A percentile compares a stretch with the other conserved stretches of the same genome.
These are phyloP conservation scores for Aechmea fasciata DNA, from an alignment of 176 grass and related monocot genomes.

Conservation along the genomic window DNA sequence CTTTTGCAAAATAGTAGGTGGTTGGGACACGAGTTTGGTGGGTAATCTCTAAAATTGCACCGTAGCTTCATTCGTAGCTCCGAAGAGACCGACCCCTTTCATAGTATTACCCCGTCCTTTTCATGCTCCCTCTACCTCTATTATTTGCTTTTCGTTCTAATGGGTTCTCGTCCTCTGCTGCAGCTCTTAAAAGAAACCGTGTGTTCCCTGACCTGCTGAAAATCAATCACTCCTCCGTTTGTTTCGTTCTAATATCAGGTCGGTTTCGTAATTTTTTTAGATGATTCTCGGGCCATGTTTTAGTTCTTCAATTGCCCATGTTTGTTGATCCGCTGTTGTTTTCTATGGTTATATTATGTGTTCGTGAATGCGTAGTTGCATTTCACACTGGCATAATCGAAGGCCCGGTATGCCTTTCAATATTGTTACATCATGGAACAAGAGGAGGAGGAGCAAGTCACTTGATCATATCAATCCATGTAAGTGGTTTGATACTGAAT, in stretches of 20 bases:
- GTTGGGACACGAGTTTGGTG: constrained; percentile 30
- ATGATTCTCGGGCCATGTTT: too few species aligned
- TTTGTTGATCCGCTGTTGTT: background rate
- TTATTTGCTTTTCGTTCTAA: constrained; percentile 7
- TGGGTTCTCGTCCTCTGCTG: background rate
- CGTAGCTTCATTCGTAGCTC: constrained; percentile 14
- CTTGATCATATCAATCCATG: constrained; percentile 81
- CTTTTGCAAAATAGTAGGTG: constrained; percentile 44
- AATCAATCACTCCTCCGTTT: background rate
- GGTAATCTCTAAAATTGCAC: background rate
- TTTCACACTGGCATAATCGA: background rate
- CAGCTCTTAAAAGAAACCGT: constrained; percentile 2
- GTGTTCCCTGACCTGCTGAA: background rate
- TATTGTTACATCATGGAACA: constrained; percentile 95
- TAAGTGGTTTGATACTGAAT: constrained; percentile 29
- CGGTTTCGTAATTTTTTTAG: background rate
- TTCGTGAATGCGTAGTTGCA: constrained; percentile 26
- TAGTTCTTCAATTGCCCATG: too few species aligned
- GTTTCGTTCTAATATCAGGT: background rate
- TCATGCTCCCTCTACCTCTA: constrained; percentile 7
- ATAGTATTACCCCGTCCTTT: constrained; percentile 12
- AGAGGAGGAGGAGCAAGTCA: constrained; percentile 81
- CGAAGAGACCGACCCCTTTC: constrained; percentile 30
- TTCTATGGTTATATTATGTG: constrained; percentile 2
- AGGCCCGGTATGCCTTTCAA: constrained; percentile 63